Percentiles rank a stretch among this genome's conserved stretches.
These are phyloP conservation scores for Pichia gijzeniarum DNA, from an alignment of 805 yeast genomes.

Conservation along the genomic window DNA sequence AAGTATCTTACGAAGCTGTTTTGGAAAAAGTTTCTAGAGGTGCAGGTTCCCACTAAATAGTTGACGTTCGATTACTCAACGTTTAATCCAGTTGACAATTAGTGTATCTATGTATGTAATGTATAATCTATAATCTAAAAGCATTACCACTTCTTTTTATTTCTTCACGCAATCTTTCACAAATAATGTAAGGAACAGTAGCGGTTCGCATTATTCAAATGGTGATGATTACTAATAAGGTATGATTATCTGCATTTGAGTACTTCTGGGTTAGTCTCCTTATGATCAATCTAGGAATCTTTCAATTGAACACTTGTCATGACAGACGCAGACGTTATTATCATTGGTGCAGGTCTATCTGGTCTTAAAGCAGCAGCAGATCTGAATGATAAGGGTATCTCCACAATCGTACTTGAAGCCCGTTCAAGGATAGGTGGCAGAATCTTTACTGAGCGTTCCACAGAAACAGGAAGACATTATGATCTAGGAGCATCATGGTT, in stretches of 20 bases:
- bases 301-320: too few relatives aligned
- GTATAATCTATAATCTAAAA: too few relatives aligned
- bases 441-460: slow-evolving; percentile 27
- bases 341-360: slow-evolving; percentile 48
- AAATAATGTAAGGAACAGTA: too few relatives aligned
- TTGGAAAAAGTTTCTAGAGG: slow-evolving; percentile 84
- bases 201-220: too few relatives aligned
- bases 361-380: slow-evolving; percentile 45
- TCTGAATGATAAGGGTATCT: slow-evolving; percentile 27
- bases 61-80: neutral
- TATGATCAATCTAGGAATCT: too few relatives aligned
- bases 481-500: slow-evolving; percentile 54
- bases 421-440: slow-evolving; percentile 44
- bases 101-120: too few relatives aligned
- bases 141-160: too few relatives aligned
- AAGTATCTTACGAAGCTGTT: slow-evolving; percentile 91
- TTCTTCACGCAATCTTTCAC: too few relatives aligned
- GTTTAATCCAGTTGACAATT: neutral
- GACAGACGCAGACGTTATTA: slow-evolving; percentile 28
- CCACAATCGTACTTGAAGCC: slow-evolving; percentile 40
- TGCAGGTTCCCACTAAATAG: slow-evolving; percentile 51
- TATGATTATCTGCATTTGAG: too few relatives aligned
- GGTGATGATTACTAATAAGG: too few relatives aligned
- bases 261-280: too few relatives aligned
- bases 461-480: slow-evolving; percentile 24